Evolutionary conservation across 2,329 filamentous ascomycete genomes (phyloP).

Genomic region (Phyllachora maydis): DNA sequence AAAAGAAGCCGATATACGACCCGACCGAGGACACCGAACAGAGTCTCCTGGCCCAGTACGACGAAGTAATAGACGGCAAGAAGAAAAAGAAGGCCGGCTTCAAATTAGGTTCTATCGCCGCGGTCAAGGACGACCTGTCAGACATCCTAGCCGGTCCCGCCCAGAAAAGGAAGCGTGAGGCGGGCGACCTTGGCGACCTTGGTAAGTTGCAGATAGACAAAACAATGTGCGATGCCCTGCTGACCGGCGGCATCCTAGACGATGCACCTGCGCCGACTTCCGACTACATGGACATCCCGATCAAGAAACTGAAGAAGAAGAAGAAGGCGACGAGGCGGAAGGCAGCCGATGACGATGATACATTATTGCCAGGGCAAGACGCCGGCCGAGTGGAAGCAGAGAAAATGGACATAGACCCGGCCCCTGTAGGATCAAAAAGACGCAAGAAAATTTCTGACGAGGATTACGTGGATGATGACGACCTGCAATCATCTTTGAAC

Average conservation of each 20-base stretch:
- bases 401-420: constrained; percentile 59
- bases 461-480: constrained; percentile 74
- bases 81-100: constrained; percentile 78
- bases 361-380: constrained; percentile 26
- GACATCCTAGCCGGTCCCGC: constrained; percentile 30
- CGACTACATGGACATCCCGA: constrained; percentile 72
- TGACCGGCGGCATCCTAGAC: constrained; percentile 20
- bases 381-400: constrained; percentile 16
- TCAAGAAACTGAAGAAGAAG: constrained; percentile 88
- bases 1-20: constrained; percentile 77
- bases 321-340: constrained; percentile 63
- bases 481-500: constrained; percentile 70
- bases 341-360: constrained; percentile 39
- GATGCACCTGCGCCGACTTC: constrained; percentile 41
- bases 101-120: constrained; percentile 54
- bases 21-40: constrained; percentile 49
- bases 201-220: constrained; percentile 13
- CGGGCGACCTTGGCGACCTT: constrained; percentile 57
- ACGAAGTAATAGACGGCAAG: constrained; percentile 85
- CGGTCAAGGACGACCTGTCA: constrained; percentile 43
- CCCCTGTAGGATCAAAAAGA: constrained; percentile 21
- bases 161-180: constrained; percentile 44
- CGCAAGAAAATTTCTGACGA: constrained; percentile 47
- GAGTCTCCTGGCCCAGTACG: constrained; percentile 71
- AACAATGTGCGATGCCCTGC: constrained; percentile 6